Evolutionary conservation across 306 rosid genomes (phyloP), one percentile per base, ranked within the genome.

Genomic region (Vachellia pachyceras): DNA sequence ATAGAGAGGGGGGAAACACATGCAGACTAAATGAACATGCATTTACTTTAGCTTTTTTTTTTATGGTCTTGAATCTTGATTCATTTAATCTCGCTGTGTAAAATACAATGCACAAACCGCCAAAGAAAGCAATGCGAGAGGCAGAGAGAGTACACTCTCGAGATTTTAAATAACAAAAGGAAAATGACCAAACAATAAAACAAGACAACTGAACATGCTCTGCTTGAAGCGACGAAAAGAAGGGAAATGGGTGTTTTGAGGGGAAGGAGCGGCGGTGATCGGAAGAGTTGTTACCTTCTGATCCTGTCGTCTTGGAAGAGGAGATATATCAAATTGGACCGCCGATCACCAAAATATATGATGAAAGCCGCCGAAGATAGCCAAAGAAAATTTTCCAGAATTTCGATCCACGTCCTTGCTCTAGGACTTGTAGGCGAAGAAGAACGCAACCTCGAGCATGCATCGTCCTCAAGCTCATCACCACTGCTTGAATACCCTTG

Each of bases 401-500:
- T 83, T 86, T 90, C 98, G 25, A 85, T 68, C 94, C 93, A 84
- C 0, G 97, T 88, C 90, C 90, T 86, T 35, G 54, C 80, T 39
- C 89, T 84, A 5, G 92, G 86, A 88, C 44, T 80, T 2, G 86
- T 79, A 73, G 88, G 85, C 23, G 82, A 52, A 52, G 89, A 65
- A 74, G 82, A 15, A 39, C 87, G 91, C 14, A 64, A 72, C 91
- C 94, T 89, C 0, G 99, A 96, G 80, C 97, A 90, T 17, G 98
- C 98, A 84, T 96, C 99, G 58, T 96, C 99, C 81, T 96, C 99
- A 49, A 95, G 84, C 85, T 95, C 99, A 90, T 95, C 99, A 5
- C 98, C 97, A 58, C 98, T 93, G 22, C 97, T 92, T 4, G 89
- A 95, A 89, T 93, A 92, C 5, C 98, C 98, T 78, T 90, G 99